Conservation (phyloP, 164 flowering plant genomes). For the Tetracentron sinense region DNA sequence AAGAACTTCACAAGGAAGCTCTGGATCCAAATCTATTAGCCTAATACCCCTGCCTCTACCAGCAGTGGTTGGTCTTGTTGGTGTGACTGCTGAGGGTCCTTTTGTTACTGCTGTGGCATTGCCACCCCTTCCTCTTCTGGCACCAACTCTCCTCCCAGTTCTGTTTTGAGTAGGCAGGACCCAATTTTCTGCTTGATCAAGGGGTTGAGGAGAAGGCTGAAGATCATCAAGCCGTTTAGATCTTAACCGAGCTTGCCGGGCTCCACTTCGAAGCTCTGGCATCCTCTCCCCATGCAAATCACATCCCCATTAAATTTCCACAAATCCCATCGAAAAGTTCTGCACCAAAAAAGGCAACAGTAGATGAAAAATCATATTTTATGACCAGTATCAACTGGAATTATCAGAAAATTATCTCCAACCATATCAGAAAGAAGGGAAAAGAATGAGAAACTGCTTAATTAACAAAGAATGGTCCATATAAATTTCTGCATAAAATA, state of each 20-base stretch:
- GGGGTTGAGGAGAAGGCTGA: slow-evolving; percentile 59
- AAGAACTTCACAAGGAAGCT: slow-evolving; percentile 56
- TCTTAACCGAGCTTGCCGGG: slow-evolving; percentile 54
- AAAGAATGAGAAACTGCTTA: not conserved
- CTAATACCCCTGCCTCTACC: slow-evolving; percentile 79
- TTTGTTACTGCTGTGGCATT: slow-evolving; percentile 64
- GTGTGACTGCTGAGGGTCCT: slow-evolving; percentile 46
- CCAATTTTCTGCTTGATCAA: slow-evolving; percentile 58
- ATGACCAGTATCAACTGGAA: not conserved
- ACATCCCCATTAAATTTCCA: slow-evolving; percentile 30
- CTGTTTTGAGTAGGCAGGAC: slow-evolving; percentile 53
- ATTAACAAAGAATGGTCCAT: not conserved
- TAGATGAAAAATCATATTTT: slow-evolving; percentile 3
- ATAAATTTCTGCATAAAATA: not conserved
- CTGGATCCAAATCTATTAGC: slow-evolving; percentile 70
- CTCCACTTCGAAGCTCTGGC: slow-evolving; percentile 96
- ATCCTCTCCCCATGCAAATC: slow-evolving; percentile 91
- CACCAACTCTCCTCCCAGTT: slow-evolving; percentile 68
- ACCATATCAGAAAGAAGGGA: not conserved
- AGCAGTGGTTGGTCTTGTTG: slow-evolving; percentile 56
- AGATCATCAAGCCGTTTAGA: slow-evolving; percentile 81
- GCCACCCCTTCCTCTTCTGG: slow-evolving; percentile 75
- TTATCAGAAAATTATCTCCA: not conserved
- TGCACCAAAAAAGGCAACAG: slow-evolving; percentile 11
- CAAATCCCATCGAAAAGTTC: slow-evolving; percentile 24